A percentile compares a stretch with the other conserved stretches of the same genome.
Evolutionary conservation across 78 protist genomes (phyloP).

Genomic region (Planoprotostelium fungivorum): DNA sequence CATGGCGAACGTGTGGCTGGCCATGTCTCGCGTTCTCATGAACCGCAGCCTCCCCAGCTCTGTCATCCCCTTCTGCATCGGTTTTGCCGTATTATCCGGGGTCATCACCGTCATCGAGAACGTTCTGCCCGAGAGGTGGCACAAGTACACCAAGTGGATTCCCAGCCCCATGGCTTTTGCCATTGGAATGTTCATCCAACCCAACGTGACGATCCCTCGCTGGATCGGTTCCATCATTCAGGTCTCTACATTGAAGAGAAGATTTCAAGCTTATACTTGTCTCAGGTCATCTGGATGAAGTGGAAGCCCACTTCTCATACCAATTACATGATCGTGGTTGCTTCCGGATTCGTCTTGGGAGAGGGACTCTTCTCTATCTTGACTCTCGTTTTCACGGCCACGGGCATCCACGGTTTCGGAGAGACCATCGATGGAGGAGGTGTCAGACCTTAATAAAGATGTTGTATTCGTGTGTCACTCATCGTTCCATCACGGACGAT

Average conservation of each 20-base stretch:
- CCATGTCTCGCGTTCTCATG: constrained; percentile 34
- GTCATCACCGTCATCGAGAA: constrained; percentile 32
- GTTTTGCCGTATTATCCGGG: constrained; percentile 24
- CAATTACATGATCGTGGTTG: constrained; percentile 56
- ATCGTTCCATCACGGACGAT: neutral
- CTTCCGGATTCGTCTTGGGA: constrained; percentile 79
- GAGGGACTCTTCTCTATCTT: constrained; percentile 28
- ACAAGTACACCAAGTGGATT: constrained; percentile 3
- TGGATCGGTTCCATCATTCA: constrained; percentile 54
- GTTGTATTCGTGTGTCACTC: neutral
- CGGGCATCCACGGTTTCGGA: neutral
- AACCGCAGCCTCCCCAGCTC: constrained; percentile 32
- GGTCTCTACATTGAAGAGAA: neutral
- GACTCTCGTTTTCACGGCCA: neutral
- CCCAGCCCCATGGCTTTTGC: constrained; percentile 74
- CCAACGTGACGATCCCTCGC: constrained; percentile 64
- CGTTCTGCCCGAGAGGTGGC: neutral
- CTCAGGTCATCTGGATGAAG: constrained; percentile 16
- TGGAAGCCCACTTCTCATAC: constrained; percentile 1
- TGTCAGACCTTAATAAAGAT: neutral
- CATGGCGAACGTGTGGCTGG: constrained; percentile 33
- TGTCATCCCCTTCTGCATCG: constrained; percentile 56
- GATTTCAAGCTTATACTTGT: too few relatives aligned
- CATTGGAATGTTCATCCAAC: constrained; percentile 61
- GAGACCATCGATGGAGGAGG: neutral